Percentiles rank a stretch among this genome's conserved stretches.
Conservation (phyloP, 2,329 filamentous ascomycete species). For the Colletotrichum chlorophyti region DNA sequence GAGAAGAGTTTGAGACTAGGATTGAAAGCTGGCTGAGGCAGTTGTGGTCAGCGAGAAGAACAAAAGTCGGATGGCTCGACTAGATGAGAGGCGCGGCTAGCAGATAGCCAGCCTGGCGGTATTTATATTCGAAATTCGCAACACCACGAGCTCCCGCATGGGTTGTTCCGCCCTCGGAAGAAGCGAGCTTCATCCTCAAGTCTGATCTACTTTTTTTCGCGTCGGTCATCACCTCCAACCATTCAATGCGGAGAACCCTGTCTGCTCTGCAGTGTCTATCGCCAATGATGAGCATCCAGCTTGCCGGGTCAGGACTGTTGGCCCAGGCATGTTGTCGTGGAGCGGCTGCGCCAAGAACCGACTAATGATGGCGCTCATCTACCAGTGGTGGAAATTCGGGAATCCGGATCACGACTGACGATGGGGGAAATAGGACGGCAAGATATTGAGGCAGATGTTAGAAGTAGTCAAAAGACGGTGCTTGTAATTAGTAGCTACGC, state of each 20-base stretch:
- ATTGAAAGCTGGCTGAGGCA: neutral
- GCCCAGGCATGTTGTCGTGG: neutral
- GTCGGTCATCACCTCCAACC: neutral
- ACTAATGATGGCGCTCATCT: neutral
- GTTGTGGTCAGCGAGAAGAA: neutral
- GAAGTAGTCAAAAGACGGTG: constrained; percentile 4
- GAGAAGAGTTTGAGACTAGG: neutral
- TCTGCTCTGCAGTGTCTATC: neutral
- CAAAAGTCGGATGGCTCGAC: neutral
- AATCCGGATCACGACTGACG: neutral
- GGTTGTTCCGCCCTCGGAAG: neutral
- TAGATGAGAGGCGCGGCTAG: neutral
- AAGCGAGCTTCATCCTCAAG: neutral
- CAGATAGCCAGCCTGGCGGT: neutral
- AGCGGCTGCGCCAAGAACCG: constrained; percentile 2
- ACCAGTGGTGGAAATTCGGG: constrained; percentile 18
- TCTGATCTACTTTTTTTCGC: neutral
- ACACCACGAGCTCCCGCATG: neutral
- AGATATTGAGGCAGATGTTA: neutral
- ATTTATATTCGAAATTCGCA: neutral
- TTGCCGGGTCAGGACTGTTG: constrained; percentile 5
- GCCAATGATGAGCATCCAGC: constrained; percentile 6
- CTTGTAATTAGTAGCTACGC: neutral
- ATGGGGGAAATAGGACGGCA: neutral
- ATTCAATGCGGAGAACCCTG: constrained; percentile 24